These are phyloP conservation scores for Phytophthora agathidicida DNA, from an alignment of 352 stramenopile species.

Conservation along the genomic window DNA sequence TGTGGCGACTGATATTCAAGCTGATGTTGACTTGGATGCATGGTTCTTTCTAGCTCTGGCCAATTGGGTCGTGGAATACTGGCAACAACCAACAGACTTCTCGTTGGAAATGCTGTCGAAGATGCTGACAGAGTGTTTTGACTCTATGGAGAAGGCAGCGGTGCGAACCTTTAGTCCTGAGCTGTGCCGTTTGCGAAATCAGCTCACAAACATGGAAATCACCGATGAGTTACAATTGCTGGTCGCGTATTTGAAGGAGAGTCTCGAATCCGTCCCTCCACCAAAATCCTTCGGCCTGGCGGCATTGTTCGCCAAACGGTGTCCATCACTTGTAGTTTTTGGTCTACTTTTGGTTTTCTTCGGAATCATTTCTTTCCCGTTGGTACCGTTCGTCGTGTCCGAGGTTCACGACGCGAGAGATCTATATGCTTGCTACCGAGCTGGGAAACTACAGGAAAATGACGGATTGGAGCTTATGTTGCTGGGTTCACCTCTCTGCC, in stretches of 20 bases:
- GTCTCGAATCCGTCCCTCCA: slow-evolving; percentile 56
- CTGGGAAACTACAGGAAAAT: slow-evolving; percentile 48
- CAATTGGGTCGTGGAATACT: slow-evolving; percentile 82
- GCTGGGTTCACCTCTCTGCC: slow-evolving; percentile 66
- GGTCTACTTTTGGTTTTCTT: slow-evolving; percentile 55
- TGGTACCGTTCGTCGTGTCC: slow-evolving; percentile 62
- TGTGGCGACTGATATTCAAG: slow-evolving; percentile 54
- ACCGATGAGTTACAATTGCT: slow-evolving; percentile 60
- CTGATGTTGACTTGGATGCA: slow-evolving; percentile 69
- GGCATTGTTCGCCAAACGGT: slow-evolving; percentile 67
- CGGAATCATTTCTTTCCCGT: slow-evolving; percentile 55
- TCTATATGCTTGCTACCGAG: slow-evolving; percentile 36
- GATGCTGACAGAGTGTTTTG: slow-evolving; percentile 65
- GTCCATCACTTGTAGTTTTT: slow-evolving; percentile 64
- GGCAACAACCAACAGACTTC: slow-evolving; percentile 81
- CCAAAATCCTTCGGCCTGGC: slow-evolving; percentile 40
- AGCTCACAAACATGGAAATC: slow-evolving; percentile 50
- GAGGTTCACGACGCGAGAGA: slow-evolving; percentile 44
- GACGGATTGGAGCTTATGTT: slow-evolving; percentile 77
- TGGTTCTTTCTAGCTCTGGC: slow-evolving; percentile 73
- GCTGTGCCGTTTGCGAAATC: slow-evolving; percentile 47
- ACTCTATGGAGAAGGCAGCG: slow-evolving; percentile 56
- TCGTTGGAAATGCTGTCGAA: slow-evolving; percentile 70
- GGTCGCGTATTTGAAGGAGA: slow-evolving; percentile 72
- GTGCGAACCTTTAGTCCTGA: slow-evolving; percentile 62